These are phyloP conservation scores for Aspergillus pseudoviridinutans DNA, from an alignment of 2,329 filamentous ascomycete genomes.

Conservation along the genomic window DNA sequence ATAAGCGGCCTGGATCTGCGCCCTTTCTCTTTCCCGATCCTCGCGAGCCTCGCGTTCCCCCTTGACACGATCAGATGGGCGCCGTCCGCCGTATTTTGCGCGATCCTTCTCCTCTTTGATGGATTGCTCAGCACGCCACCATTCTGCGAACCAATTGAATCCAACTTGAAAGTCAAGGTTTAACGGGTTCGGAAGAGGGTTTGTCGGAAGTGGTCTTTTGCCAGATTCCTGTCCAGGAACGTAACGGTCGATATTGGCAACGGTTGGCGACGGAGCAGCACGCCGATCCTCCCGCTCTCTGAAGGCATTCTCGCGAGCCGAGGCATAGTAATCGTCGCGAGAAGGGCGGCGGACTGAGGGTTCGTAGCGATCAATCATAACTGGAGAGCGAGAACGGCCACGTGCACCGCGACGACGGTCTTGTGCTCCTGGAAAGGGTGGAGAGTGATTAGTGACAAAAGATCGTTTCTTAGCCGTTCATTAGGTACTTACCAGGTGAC, in stretches of 20 bases:
- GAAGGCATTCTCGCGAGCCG: conserved; percentile 38
- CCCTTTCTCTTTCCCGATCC: conserved; percentile 59
- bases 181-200: conserved; percentile 59
- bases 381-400: conserved; percentile 57
- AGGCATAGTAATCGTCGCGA: conserved; percentile 56
- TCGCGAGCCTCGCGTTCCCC: conserved; percentile 61
- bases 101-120: conserved; percentile 63
- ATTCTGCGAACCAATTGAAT: conserved; percentile 65
- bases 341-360: conserved; percentile 49
- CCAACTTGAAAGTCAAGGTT: conserved; percentile 63
- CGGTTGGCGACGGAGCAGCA: conserved; percentile 55
- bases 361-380: conserved; percentile 62
- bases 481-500: conserved; percentile 42
- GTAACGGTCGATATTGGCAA: conserved; percentile 61
- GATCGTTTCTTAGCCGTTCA: background rate
- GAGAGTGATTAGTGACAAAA: background rate
- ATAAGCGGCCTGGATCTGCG: conserved; percentile 62
- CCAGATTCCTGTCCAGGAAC: conserved; percentile 58
- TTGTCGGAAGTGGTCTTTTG: conserved; percentile 50
- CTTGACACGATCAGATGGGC: conserved; percentile 53
- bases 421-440: conserved; percentile 26
- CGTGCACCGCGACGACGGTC: conserved; percentile 43
- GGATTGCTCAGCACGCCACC: conserved; percentile 62
- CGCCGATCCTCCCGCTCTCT: conserved; percentile 56
- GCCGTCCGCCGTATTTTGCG: conserved; percentile 55